Percentiles rank a stretch among this genome's conserved stretches.
These are phyloP conservation scores for Iberis amara DNA, from an alignment of 441 rosid species.

Conservation along the genomic window DNA sequence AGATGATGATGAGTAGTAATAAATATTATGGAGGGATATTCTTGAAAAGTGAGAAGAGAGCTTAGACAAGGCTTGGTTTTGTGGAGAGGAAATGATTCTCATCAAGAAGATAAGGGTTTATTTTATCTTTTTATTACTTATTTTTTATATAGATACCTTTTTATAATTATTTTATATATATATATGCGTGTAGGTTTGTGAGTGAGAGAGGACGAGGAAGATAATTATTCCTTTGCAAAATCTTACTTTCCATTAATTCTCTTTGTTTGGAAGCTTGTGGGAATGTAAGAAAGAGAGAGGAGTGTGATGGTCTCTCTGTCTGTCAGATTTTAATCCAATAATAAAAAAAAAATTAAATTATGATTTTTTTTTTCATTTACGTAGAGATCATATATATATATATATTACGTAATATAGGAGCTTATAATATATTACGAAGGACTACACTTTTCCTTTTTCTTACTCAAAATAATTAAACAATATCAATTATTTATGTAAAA, in stretches of 20 bases:
- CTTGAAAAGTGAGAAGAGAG: constrained; percentile 40
- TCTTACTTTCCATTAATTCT: constrained; percentile 94
- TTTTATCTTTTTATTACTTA: constrained; percentile 25
- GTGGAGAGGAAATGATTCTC: constrained; percentile 42
- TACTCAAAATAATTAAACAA: constrained; percentile 29
- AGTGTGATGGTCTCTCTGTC: constrained; percentile 56
- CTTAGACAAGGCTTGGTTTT: constrained; percentile 38
- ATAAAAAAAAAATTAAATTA: too few relatives aligned
- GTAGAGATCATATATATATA: constrained; percentile 32
- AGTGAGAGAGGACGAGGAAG: constrained; percentile 43
- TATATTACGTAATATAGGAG: constrained; percentile 25
- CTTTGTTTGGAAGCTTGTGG: constrained; percentile 88
- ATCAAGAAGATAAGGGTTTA: constrained; percentile 47
- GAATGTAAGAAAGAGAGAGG: constrained; percentile 42
- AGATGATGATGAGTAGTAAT: too few relatives aligned
- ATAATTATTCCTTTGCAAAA: constrained; percentile 55
- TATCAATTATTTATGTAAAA: constrained; percentile 25
- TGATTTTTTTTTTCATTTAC: constrained; percentile 29
- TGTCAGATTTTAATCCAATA: constrained; percentile 35
- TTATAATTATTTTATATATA: constrained; percentile 2
- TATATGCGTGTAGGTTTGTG: constrained; percentile 33
- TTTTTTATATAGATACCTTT: neutral
- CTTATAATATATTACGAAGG: constrained; percentile 24
- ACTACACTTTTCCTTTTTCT: constrained; percentile 27
- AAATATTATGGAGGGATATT: constrained; percentile 36